phyloP scores from a whole-genome alignment of 202 grass and related monocot genomes.

The Thinopyrum obtusiflorum region DNA sequence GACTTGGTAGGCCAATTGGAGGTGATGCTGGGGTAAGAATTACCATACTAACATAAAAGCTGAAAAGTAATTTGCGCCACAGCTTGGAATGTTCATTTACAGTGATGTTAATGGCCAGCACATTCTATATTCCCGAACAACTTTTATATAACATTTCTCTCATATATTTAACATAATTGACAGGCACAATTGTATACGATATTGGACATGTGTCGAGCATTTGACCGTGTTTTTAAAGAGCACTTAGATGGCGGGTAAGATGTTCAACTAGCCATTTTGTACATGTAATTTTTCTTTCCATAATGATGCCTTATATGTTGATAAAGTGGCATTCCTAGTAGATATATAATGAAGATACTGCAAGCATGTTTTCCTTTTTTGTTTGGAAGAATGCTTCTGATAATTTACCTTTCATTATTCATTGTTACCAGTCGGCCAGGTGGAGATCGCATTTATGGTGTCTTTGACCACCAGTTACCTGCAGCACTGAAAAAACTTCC shows the following conservation, averaged over 20 bases:
- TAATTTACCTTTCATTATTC: background rate
- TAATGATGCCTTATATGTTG: conserved; percentile 20
- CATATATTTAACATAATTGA: conserved; percentile 20
- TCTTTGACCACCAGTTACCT: conserved; percentile 96
- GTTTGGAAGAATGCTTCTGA: conserved; percentile 19
- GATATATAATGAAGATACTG: background rate
- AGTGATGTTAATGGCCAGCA: background rate
- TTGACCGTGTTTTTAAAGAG: conserved; percentile 98
- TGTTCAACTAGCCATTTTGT: conserved; percentile 1
- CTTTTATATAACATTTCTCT: conserved; percentile 25
- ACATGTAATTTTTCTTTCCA: conserved; percentile 3
- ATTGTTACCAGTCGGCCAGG: conserved; percentile 71
- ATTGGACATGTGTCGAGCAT: conserved; percentile 99
- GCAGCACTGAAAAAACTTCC: conserved; percentile 93
- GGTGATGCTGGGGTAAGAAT: conserved; percentile 86
- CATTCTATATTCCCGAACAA: conserved; percentile 4
- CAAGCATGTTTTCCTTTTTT: conserved; percentile 8
- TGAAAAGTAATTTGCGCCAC: conserved; percentile 2
- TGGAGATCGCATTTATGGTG: conserved; percentile 98
- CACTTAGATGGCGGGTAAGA: conserved; percentile 98
- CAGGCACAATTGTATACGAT: conserved; percentile 98
- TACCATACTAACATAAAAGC: conserved; percentile 22
- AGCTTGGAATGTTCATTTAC: conserved; percentile 11
- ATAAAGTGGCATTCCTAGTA: conserved; percentile 2
- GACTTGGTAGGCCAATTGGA: conserved; percentile 91